Percentiles rank a stretch among this genome's conserved stretches.
These are phyloP conservation scores for Mycena vulgaris DNA, from an alignment of 768 basidiomycete genomes.

Conservation along the genomic window DNA sequence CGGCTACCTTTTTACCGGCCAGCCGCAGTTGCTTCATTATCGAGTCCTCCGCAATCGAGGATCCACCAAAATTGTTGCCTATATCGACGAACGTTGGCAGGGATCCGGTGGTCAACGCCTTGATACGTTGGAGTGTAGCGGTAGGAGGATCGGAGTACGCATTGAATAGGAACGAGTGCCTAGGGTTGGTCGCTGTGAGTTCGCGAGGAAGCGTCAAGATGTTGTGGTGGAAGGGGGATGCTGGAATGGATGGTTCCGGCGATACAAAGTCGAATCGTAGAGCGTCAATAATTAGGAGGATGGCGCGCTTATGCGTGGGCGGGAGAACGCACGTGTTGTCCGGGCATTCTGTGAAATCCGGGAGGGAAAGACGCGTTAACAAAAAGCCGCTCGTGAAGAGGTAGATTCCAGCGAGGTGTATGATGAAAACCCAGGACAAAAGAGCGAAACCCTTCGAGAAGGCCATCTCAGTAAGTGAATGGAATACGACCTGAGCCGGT, in stretches of 20 bases:
- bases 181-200: constrained; percentile 74
- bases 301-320: constrained; percentile 83
- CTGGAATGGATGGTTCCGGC: constrained; percentile 73
- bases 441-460: constrained; percentile 51
- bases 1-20: constrained; percentile 72
- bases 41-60: constrained; percentile 91
- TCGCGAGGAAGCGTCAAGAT: constrained; percentile 85
- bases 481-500: no score
- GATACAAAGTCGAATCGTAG: constrained; percentile 95
- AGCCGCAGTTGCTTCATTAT: constrained; percentile 79
- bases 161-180: constrained; percentile 89
- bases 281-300: constrained; percentile 92
- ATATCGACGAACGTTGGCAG: constrained; percentile 96
- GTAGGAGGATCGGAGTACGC: constrained; percentile 96
- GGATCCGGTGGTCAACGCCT: constrained; percentile 95
- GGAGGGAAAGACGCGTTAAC: constrained; percentile 80
- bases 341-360: constrained; percentile 64
- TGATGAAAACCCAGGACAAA: constrained; percentile 71
- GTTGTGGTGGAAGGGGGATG: constrained; percentile 84
- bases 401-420: constrained; percentile 87
- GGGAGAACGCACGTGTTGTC: constrained; percentile 61
- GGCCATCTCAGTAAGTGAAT: no score
- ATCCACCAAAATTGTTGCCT: constrained; percentile 93
- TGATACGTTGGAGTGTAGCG: constrained; percentile 93
- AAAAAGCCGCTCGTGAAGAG: constrained; percentile 96